Conservation (phyloP, 306 rosid genomes). For the Bauhinia variegata region DNA sequence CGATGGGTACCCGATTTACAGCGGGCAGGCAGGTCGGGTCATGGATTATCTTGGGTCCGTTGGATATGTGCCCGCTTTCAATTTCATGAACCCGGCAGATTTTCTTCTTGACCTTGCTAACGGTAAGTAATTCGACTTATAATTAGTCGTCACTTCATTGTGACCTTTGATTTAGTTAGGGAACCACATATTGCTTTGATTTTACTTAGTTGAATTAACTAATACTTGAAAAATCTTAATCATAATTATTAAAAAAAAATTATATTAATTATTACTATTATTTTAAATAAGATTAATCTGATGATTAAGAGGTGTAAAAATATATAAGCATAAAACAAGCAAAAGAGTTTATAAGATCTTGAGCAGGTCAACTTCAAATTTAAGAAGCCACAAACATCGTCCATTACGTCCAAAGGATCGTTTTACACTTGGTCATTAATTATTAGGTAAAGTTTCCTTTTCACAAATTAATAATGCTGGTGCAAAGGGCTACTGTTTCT, state of each 20-base stretch:
- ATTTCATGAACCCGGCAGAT: slow-evolving; percentile 83
- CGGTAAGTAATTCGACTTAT: slow-evolving; percentile 51
- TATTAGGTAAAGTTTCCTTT: slow-evolving; percentile 39
- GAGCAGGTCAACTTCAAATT: slow-evolving; percentile 41
- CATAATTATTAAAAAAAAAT: no score
- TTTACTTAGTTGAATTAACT: no score
- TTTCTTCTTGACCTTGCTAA: slow-evolving; percentile 87
- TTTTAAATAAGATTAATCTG: no score
- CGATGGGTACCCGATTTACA: slow-evolving; percentile 74
- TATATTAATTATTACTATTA: no score
- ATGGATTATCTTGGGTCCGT: slow-evolving; percentile 71
- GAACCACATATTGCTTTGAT: no score
- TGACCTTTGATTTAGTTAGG: no score
- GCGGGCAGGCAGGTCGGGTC: slow-evolving; percentile 65
- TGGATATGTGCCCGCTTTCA: slow-evolving; percentile 62
- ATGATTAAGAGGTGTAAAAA: no score
- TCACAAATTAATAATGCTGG: slow-evolving; percentile 39
- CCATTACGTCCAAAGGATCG: slow-evolving; percentile 16
- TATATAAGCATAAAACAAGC: no score
- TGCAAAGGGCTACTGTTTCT: slow-evolving; percentile 20
- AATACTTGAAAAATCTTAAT: background rate
- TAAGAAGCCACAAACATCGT: slow-evolving; percentile 15
- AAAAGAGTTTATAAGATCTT: no score
- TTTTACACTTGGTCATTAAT: slow-evolving; percentile 37
- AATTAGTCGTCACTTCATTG: background rate